Base-by-base conservation (phyloP, 768 basidiomycete species). In the Zangia roseola region DNA sequence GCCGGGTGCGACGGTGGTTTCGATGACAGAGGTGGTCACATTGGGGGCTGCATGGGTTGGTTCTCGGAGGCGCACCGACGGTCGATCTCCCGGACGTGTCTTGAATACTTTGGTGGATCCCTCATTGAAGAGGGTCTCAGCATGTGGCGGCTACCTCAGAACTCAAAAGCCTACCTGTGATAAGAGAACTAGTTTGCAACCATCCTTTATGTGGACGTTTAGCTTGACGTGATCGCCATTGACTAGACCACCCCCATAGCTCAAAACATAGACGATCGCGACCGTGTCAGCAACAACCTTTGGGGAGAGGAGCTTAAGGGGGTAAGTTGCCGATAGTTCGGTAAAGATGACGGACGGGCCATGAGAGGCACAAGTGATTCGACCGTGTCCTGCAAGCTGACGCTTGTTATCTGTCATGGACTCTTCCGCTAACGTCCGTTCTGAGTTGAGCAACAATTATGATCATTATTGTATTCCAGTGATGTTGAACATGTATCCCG, bases 21-120 rank as follows among this genome's bases (percentile, higher is more conserved):
- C 74, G 61, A 88, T 71, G n/a, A 71, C 72, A 63, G 94, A 90
- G 34, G 68, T 73, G 6, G 90, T 94, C 41, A 68, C 54, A 10
- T 52, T 40, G 41, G 50, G 33, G 4, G 34, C 20, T 43, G 43
- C 30, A 16, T 53, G 48, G 43, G 40, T 49, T 37, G 40, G 39
- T 34, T 47, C 54, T 49, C 43, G 40, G 39, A 60, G 50, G 31
- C 70, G 68, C 38, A 74, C 71, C 23, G 86, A 80, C 24, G 76
- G 72, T 31, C 83, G 76, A 50, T 75, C 74, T n/a, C 81, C 83
- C 8, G 74, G 68, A 20, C 93, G 82, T 17, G 75, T 72, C 69
- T 93, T 94, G 75, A 95, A 98, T 17, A 98, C 88, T 66, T 98
- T 98, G 10, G 94, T 98, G 5, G 88, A 91, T 26, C 92, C 91